These are phyloP conservation scores for Volutella citrinella DNA, from an alignment of 2,329 filamentous ascomycete species.

Conservation along the genomic window DNA sequence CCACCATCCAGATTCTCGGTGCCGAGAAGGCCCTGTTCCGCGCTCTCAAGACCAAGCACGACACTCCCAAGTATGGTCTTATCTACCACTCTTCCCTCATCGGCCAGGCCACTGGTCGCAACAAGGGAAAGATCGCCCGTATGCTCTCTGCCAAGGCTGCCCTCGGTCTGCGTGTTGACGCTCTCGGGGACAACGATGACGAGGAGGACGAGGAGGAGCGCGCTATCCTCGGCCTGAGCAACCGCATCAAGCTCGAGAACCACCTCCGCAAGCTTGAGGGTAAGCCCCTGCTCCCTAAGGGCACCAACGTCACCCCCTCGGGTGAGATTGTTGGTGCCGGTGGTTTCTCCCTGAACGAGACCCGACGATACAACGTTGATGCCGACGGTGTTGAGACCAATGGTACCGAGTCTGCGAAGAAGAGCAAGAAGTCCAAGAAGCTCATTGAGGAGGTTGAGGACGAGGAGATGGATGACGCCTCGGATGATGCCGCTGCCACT, in stretches of 20 bases:
- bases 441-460: constrained; percentile 40
- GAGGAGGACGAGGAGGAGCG: constrained; percentile 87
- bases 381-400: constrained; percentile 70
- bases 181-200: constrained; percentile 56
- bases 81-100: constrained; percentile 92
- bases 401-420: constrained; percentile 31
- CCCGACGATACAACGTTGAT: constrained; percentile 90
- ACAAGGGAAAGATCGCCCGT: constrained; percentile 99
- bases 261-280: constrained; percentile 78
- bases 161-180: constrained; percentile 89
- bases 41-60: constrained; percentile 97
- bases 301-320: constrained; percentile 71
- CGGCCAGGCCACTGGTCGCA: constrained; percentile 93
- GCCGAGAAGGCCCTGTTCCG: constrained; percentile 99
- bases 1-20: constrained; percentile 95
- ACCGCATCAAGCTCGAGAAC: constrained; percentile 72
- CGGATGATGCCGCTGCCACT: constrained; percentile 29
- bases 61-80: constrained; percentile 96
- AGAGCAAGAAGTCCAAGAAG: constrained; percentile 40
- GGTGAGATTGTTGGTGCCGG: constrained; percentile 61
- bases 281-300: constrained; percentile 79
- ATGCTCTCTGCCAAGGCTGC: constrained; percentile 93
- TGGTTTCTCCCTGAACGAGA: constrained; percentile 91
- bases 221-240: constrained; percentile 71
- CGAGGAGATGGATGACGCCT: constrained; percentile 43